Evolutionary conservation across 2,329 filamentous ascomycete species (phyloP), one percentile per base, ranked within the genome.

Genomic region (Dactylonectria macrodidyma): DNA sequence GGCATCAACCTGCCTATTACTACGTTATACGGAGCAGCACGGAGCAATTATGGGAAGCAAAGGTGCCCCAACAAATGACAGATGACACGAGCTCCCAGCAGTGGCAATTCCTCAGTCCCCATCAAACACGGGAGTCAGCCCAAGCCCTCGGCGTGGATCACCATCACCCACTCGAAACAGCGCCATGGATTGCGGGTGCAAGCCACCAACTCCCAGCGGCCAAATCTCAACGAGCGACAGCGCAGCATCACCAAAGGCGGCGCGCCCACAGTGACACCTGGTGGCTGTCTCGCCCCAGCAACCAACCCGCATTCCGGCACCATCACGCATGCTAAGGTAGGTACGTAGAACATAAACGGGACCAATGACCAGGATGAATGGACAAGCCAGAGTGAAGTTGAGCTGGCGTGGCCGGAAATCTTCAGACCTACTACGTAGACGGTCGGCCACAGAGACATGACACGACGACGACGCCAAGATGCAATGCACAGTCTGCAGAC

Each of bases 131-230:
- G 16, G 11, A 19, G 26, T 52, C n/a, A 30, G 34, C 41, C 22
- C 26, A 34, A 22, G 14, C 12, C 26, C n/a, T 47, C 8, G 24
- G 22, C 59, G 38, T 24, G 61, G 56, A 48, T 55, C 44, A 59
- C 9, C 60, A 59, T 22, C 59, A 62, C 50, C 48, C 38, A 46
- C 47, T 41, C 12, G 46, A 22, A 33, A 44, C 38, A 38, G 16
- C 24, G 30, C 38, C 38, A 62, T 44, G 41, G 26, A 33, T 30
- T 16, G n/a, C 19, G 26, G 50, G 19, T 33, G 52, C 19, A 24
- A 30, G 26, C 44, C 11, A 57, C 66, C 51, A 26, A 56, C 66
- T 57, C 66, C 47, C 36, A 44, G 30, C 26, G 9, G 3, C 50
- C 8, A 8, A 8, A 34, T 16, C 26, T 30, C 26, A 30, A 30